These are phyloP conservation scores for Ettlia oleoabundans DNA, from an alignment of 139 green algal species.

Conservation along the genomic window DNA sequence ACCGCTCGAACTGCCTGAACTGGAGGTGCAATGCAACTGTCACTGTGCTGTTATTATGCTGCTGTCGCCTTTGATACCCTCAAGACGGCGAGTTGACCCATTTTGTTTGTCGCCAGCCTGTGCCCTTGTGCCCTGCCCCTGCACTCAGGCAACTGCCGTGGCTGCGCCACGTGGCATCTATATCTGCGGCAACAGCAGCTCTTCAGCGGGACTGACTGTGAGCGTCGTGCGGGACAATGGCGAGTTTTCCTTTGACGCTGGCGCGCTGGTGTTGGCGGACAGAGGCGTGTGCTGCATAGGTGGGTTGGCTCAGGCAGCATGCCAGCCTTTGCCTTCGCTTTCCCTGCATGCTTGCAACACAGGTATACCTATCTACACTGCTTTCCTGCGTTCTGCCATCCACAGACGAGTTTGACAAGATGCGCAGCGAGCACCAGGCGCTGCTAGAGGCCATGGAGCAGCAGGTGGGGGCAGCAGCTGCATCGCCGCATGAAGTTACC, in stretches of 20 bases:
- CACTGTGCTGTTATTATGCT: too few species aligned
- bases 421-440: constrained; percentile 59
- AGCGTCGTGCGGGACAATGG: constrained; percentile 78
- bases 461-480: too few species aligned
- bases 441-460: constrained; percentile 96
- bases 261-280: constrained; percentile 89
- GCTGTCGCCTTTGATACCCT: too few species aligned
- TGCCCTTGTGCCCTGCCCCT: background rate
- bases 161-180: constrained; percentile 89
- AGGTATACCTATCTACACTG: background rate
- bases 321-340: background rate
- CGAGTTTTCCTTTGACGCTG: constrained; percentile 86
- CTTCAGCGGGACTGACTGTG: constrained; percentile 83
- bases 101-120: too few species aligned
- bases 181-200: constrained; percentile 87
- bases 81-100: too few species aligned
- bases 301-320: background rate
- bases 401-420: constrained; percentile 96
- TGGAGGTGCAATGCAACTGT: too few species aligned
- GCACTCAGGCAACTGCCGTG: constrained; percentile 65
- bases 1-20: too few species aligned
- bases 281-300: constrained; percentile 84
- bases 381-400: too few species aligned
- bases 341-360: background rate
- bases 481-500: too few species aligned